Base-by-base conservation (phyloP, 1,139 yeast genomes). In the Taphrina confusa region DNA sequence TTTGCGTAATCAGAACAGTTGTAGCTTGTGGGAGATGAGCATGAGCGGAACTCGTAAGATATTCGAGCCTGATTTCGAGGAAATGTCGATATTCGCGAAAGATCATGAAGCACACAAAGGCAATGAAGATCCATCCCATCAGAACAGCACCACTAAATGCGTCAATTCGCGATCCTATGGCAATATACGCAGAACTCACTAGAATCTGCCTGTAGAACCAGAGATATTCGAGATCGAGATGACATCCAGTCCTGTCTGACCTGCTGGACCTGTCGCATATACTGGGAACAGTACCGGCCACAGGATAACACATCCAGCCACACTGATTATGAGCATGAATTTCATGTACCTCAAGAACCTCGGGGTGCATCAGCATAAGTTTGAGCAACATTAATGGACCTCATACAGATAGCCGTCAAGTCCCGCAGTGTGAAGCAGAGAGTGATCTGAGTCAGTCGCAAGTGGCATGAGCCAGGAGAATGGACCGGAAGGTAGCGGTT, bases 261-360 rank as follows among this genome's bases (percentile, higher is more conserved):
- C 75, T 54, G 77, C 77, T 20, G 95, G 92, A 65, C 87, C 84
- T 6, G 95, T 83, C 12, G 94, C 95, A 72, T 90, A 88, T 55
- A 92, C 85, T 0, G 98, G 94, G 64, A 92, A 77, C 62, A 92
- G 75, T 62, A 92, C 81, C 28, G 96, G 92, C 81, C 88, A 82
- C 16, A 84, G 73, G 20, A 85, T 66, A 31, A 86, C 65, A 60
- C 87, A 81, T 1, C 95, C 94, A 11, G 83, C 69, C 8, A 83
- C 68, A 28, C 87, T 80, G 54, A 87, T 71, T 16, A 80, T 72
- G 28, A 82, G 76, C 62, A 87, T 79, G 55, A 87, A 78, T 60
- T 85, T 81, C 63, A 92, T 71, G 71, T 84, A 92, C 66, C 98
- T 78, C 60, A 87, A 72, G 70, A 87, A 91, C 67, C 56, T 50